Base-by-base conservation (phyloP, 495 filamentous ascomycete species). In the Penicillium paradoxum region DNA sequence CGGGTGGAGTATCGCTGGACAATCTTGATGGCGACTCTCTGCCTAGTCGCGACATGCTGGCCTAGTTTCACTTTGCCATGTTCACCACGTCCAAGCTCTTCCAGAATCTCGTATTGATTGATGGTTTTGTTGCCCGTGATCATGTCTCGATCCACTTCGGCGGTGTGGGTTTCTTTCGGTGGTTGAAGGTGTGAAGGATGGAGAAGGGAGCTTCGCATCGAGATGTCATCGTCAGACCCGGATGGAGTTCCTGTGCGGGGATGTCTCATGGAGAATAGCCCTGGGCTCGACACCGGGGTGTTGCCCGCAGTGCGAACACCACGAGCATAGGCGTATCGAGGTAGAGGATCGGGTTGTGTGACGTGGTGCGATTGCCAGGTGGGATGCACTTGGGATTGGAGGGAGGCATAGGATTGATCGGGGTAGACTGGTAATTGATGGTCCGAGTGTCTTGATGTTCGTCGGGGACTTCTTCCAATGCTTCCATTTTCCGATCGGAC, bases 31-130 rank as follows among this genome's bases (percentile, higher is more conserved):
- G 93, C 93, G 4, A 97, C 91, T 58, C 85, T 82, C 49, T 95
- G 88, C 49, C 81, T 81, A 0, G 84, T 91, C 29, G 82, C 75
- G 7, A 87, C 68, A 60, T 96, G 89, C 37, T 87, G 80, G 27
- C 90, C 95, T 34, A 95, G 76, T 73, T 98, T 98, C 49, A 98
- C 93, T 70, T 97, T 98, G 52, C 93, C 93, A 67, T 99, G 93
- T 52, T 93, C 86, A 34, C 93, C 93, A 37, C 92, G 87, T 30
- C 93, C 93, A 46, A 99, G 86, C 72, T 97, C 95, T 64, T 95
- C 85, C 49, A 97, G 84, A 61, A 99, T 89, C 61, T 96, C 89
- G 67, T 99, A 99, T 55, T 96, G 83, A 60, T 99, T 99, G 76
- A 99, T 92, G 36, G 87, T 76, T 69, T 99, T 99, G 51, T 92